Percentiles rank a stretch among this genome's conserved stretches.
phyloP scores from a whole-genome alignment of 768 basidiomycete species.

The Psilocybe sp. region DNA sequence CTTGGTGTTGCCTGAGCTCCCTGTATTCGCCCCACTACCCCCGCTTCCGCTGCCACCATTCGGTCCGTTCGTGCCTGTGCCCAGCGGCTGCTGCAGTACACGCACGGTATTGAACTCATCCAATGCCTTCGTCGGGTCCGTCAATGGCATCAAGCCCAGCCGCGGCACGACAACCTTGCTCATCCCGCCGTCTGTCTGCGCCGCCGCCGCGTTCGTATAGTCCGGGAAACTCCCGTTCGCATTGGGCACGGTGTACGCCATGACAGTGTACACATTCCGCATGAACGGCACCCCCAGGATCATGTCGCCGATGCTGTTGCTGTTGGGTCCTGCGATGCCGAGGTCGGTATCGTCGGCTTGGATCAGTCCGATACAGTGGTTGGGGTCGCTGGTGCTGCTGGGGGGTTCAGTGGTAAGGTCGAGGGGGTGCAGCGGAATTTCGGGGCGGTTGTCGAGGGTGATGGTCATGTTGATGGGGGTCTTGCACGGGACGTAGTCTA shows the following conservation, averaged over 20 bases:
- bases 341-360: constrained; percentile 51
- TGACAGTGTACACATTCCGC: constrained; percentile 73
- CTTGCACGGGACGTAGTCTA: constrained; percentile 74
- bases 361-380: constrained; percentile 64
- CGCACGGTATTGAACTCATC: constrained; percentile 70
- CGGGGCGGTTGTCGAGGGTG: constrained; percentile 54
- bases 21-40: constrained; percentile 4
- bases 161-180: constrained; percentile 31
- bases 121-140: constrained; percentile 58
- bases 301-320: constrained; percentile 55
- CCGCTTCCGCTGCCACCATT: constrained; percentile 1
- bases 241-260: constrained; percentile 58
- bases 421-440: constrained; percentile 69
- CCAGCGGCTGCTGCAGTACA: constrained; percentile 60
- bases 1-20: constrained; percentile 10
- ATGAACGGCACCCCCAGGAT: constrained; percentile 79
- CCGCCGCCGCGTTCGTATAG: not conserved
- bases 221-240: constrained; percentile 43
- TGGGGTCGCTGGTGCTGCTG: constrained; percentile 33
- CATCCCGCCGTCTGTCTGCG: constrained; percentile 7
- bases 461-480: constrained; percentile 70
- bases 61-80: constrained; percentile 10
- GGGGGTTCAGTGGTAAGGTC: constrained; percentile 58
- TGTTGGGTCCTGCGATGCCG: constrained; percentile 12
- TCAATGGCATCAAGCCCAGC: constrained; percentile 63